Evolutionary conservation across 306 rosid genomes (phyloP), one percentile per base, ranked within the genome.

Genomic region (Rosa persica): DNA sequence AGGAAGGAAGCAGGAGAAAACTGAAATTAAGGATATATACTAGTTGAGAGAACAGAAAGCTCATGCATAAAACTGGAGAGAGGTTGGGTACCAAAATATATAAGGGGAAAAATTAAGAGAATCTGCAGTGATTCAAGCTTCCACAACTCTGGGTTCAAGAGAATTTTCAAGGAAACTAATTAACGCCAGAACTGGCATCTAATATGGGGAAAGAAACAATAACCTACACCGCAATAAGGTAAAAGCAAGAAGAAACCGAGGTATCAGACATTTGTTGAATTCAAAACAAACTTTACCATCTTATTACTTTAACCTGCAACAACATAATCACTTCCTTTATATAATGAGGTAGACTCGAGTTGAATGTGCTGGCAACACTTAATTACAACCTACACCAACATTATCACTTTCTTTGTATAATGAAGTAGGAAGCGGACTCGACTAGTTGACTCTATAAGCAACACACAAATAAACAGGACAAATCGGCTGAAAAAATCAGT

Each of bases 221-320:
- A 47, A 60, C 19, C 17, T 12, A 13, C 40, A 65, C 62, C 54
- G 40, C 39, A 72, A 55, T 68, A 82, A 62, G 81, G 49, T n/a
- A 46, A 38, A 77, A 71, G 62, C 34, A 40, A 70, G 54, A 65
- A 67, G 54, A 72, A 80, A 69, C 57, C 40, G 47, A 25, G 49
- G 43, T 51, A 82, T 79, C 76, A 22, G 76, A 78, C 57, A 68
- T 46, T 23, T 78, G 40, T 66, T 74, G 36, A 73, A 42, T 66
- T 69, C 57, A 60, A 42, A 82, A 58, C 67, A 23, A 80, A 51
- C 46, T 47, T 77, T 39, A 3, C 12, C 69, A 70, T 73, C 55
- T 67, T 48, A 64, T 9, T 74, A 34, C 64, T 70, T 81, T 27
- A 57, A 67, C 64, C 30, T 30, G 66, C 74, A 73, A 66, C 34